These are phyloP conservation scores for Aleurites moluccanus DNA, from an alignment of 441 rosid genomes.

Conservation along the genomic window DNA sequence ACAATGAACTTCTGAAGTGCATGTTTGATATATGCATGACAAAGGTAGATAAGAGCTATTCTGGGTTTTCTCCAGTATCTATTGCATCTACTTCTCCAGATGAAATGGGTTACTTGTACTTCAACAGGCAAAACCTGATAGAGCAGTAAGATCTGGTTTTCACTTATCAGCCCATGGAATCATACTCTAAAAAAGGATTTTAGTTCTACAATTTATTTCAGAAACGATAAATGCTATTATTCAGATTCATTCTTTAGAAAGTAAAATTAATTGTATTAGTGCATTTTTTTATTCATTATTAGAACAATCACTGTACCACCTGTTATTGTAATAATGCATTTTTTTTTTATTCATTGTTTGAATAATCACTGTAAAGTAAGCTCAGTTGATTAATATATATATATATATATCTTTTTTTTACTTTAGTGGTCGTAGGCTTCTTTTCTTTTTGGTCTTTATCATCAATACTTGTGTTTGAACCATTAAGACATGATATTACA, in stretches of 20 bases:
- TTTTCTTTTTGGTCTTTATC: too few species aligned
- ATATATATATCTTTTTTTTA: too few species aligned
- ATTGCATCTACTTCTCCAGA: constrained; percentile 35
- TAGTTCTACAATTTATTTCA: not conserved
- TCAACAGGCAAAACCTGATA: constrained; percentile 31
- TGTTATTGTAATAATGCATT: too few species aligned
- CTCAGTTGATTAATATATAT: not conserved
- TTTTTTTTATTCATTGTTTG: too few species aligned
- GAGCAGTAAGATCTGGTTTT: constrained; percentile 7
- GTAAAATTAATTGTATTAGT: not conserved
- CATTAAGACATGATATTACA: too few species aligned
- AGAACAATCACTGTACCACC: not conserved
- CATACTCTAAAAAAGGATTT: not conserved
- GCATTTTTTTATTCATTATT: constrained; percentile 1
- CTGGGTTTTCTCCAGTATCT: constrained; percentile 56
- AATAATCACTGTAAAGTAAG: too few species aligned
- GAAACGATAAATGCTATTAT: not conserved
- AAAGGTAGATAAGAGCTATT: constrained; percentile 46
- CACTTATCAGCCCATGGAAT: not conserved
- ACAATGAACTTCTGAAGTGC: constrained; percentile 44
- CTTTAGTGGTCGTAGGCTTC: too few species aligned
- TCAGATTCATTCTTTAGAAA: not conserved
- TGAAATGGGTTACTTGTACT: constrained; percentile 40
- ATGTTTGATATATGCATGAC: constrained; percentile 49
- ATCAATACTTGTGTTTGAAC: too few species aligned